Percentiles rank a stretch among this genome's conserved stretches.
Conservation (phyloP, 2,329 filamentous ascomycete species). For the Ascochyta pisi region DNA sequence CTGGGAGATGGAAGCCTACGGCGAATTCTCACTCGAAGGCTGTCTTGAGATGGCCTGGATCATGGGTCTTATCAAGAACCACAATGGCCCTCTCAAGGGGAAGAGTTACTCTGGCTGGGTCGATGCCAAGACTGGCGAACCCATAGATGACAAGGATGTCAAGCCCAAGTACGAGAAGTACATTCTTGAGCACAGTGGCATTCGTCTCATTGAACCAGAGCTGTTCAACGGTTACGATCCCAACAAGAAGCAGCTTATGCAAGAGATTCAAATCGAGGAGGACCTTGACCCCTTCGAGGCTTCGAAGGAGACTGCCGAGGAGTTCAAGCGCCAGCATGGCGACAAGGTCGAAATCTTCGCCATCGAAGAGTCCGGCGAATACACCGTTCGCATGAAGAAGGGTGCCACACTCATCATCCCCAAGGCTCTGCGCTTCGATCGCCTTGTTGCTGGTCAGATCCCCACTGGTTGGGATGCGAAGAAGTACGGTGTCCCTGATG, state of each 20-base stretch:
- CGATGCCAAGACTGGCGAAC: constrained; percentile 90
- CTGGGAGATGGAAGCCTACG: constrained; percentile 99
- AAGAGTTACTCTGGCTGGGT: constrained; percentile 97
- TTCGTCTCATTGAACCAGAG: constrained; percentile 96
- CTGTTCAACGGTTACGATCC: constrained; percentile 97
- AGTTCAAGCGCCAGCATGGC: constrained; percentile 96
- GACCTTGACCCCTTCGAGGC: constrained; percentile 97
- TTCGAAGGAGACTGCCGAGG: constrained; percentile 94
- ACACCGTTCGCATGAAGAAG: constrained; percentile 93
- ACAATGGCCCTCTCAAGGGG: constrained; percentile 95
- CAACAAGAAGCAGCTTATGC: constrained; percentile 96
- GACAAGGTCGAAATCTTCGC: constrained; percentile 98
- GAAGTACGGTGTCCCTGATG: constrained; percentile 93
- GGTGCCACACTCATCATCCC: constrained; percentile 93
- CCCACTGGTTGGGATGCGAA: constrained; percentile 97
- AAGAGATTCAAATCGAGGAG: constrained; percentile 96
- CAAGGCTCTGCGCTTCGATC: constrained; percentile 96
- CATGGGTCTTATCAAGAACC: constrained; percentile 99
- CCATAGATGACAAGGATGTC: constrained; percentile 97
- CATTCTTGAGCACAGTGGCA: constrained; percentile 95
- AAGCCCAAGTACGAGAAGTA: constrained; percentile 97
- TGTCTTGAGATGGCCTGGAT: constrained; percentile 99
- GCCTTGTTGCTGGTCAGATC: constrained; percentile 94
- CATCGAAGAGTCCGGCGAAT: constrained; percentile 91
- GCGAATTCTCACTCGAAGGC: constrained; percentile 95